Conservation (phyloP, 2,329 filamentous ascomycete genomes). For the Microcyclospora pomicola region DNA sequence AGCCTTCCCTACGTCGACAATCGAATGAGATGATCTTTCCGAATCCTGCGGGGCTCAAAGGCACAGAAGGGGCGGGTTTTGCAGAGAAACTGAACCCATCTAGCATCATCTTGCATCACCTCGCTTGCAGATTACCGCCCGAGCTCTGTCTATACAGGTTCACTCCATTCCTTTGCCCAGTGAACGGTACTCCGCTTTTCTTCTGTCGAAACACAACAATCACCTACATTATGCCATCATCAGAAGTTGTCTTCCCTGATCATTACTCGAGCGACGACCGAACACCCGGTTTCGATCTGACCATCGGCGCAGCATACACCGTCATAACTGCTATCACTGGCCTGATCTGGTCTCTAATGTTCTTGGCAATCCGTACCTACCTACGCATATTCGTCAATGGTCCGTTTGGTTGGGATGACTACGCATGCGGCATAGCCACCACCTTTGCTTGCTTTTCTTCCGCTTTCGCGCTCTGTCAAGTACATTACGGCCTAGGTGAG, state of each 20-base stretch:
- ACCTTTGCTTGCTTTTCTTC: conserved; percentile 4
- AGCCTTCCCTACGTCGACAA: no score
- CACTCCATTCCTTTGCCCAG: no score
- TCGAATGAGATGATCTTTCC: no score
- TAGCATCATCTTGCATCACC: no score
- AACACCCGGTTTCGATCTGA: conserved; percentile 13
- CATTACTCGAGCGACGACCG: neutral
- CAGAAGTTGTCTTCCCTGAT: neutral
- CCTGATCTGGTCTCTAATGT: conserved; percentile 12
- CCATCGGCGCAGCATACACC: conserved; percentile 9
- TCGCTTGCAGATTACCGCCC: no score
- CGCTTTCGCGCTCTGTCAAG: conserved; percentile 8
- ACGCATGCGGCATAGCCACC: conserved; percentile 13
- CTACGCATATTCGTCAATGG: conserved; percentile 17
- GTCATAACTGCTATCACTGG: conserved; percentile 12
- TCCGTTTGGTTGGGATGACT: conserved; percentile 17
- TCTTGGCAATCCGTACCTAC: conserved; percentile 16
- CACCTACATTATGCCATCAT: no score
- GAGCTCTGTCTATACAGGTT: no score
- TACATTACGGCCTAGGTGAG: conserved; percentile 13
- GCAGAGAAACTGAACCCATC: no score
- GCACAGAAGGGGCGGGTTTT: no score
- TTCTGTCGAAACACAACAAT: no score
- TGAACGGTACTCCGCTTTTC: no score
- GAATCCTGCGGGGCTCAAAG: no score